Evolutionary conservation across 768 basidiomycete genomes (phyloP).

Genomic region (Trametes cinnabarina): DNA sequence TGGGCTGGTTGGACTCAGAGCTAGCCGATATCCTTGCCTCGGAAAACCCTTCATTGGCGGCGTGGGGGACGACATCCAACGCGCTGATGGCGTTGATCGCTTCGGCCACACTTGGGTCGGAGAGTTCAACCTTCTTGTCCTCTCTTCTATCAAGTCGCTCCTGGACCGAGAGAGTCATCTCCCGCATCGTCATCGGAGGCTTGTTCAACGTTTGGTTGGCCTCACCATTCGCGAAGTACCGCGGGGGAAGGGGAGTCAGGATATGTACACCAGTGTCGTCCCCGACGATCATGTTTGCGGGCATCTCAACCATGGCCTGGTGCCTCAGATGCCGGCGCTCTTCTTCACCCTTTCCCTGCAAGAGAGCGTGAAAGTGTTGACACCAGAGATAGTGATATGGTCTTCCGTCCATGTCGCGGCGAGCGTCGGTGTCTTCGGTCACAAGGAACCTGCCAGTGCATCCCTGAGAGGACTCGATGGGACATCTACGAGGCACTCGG

Average conservation of each 20-base stretch:
- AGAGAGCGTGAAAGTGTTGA: constrained; percentile 5
- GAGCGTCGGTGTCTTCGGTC: background rate
- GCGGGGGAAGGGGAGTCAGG: background rate
- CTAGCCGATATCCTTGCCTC: no score
- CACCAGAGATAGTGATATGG: constrained; percentile 12
- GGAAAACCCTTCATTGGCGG: no score
- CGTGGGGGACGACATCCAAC: no score
- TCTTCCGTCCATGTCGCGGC: background rate
- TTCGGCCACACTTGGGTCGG: no score
- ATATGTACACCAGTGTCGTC: background rate
- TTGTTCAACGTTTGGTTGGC: no score
- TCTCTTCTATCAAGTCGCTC: no score
- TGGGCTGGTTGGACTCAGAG: background rate
- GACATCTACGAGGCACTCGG: background rate
- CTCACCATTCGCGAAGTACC: background rate
- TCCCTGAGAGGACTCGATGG: background rate
- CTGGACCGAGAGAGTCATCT: no score
- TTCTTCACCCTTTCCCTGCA: background rate
- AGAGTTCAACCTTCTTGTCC: no score
- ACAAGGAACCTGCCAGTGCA: background rate
- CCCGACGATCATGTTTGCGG: background rate
- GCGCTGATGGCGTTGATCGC: no score
- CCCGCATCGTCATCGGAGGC: no score
- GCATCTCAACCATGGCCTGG: background rate
- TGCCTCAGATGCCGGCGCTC: background rate